These are phyloP conservation scores for Sisymbrium altissimum DNA, from an alignment of 345 rosid species.

Conservation along the genomic window DNA sequence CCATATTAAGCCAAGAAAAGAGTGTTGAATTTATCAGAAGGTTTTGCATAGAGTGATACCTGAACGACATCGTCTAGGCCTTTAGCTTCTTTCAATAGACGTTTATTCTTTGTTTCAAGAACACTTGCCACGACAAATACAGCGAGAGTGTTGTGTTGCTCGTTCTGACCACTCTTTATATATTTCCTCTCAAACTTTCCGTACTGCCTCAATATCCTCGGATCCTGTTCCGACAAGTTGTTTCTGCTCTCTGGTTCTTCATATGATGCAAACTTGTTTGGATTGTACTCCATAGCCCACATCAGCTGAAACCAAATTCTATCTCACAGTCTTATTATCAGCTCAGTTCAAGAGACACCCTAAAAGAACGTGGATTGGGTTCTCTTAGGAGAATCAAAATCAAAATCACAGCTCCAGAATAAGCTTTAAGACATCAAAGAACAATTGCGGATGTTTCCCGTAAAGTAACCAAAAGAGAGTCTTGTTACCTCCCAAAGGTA, in stretches of 20 bases:
- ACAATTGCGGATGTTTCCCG: background rate
- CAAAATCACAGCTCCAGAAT: background rate
- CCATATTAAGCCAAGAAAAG: background rate
- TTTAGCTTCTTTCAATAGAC: slow-evolving; percentile 74
- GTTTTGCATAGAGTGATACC: slow-evolving; percentile 34
- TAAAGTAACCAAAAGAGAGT: background rate
- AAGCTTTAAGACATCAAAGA: background rate
- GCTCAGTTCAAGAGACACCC: slow-evolving; percentile 16
- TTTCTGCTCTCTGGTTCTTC: slow-evolving; percentile 41
- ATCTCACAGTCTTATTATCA: slow-evolving; percentile 31
- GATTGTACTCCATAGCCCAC: slow-evolving; percentile 98
- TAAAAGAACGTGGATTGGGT: background rate
- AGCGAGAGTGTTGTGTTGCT: slow-evolving; percentile 53
- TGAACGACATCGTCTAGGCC: slow-evolving; percentile 84
- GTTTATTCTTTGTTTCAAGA: slow-evolving; percentile 81
- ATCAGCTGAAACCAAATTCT: slow-evolving; percentile 67
- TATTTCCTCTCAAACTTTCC: slow-evolving; percentile 76
- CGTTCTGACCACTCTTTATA: slow-evolving; percentile 44
- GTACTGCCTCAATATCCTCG: slow-evolving; percentile 57
- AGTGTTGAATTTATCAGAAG: background rate
- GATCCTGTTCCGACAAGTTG: slow-evolving; percentile 22
- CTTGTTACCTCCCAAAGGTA: slow-evolving; percentile 87
- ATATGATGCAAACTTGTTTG: slow-evolving; percentile 54
- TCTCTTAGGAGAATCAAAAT: background rate
- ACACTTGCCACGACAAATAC: slow-evolving; percentile 86